Base-by-base conservation (phyloP, 305 asterid genomes). In the Solanum hybrid region DNA sequence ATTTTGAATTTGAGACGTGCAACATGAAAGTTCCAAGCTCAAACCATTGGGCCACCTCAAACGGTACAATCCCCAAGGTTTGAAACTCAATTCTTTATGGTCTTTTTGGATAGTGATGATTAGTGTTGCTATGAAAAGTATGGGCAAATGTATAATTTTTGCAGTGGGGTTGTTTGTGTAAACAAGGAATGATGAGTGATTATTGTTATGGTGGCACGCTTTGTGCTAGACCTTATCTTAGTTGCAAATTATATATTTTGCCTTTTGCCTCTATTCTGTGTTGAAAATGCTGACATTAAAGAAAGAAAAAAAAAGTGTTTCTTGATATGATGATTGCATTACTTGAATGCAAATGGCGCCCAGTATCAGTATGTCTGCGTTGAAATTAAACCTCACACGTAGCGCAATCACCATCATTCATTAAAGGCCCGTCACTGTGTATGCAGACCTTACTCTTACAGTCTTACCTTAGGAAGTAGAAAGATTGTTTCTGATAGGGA, bases 51-150 rank as follows among this genome's bases (percentile, higher is more conserved):
- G n/a, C 10, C n/a, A 51, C 66, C n/a, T 16, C n/a, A 1, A 51
- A 51, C 0, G 71, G 71, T 60, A 56, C 69, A 17, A 56, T 0
- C 34, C 24, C 31, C 38, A n/a, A 20, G 87, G 31, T 27, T 71
- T 51, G 40, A 87, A 51, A 32, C 10, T 29, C 34, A 42, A 9
- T 76, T 78, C 81, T 38, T 22, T 34, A 64, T 87, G 38, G 6
- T 38, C 36, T 9, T 87, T 56, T 17, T 51, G 36, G 29, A 64
- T 4, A 36, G 14, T 24, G 60, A 31, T 42, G 78, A 69, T 31
- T 34, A 26, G 11, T 40, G 91, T 36, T 91, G 93, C 85, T 79
- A 88, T 88, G 51, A 85, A 85, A 93, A 89, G 89, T 79, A 35
- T 36, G 35, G 46, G 75, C 84, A 88, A 56, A 79, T 86, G 4